These are phyloP conservation scores for Panicum hallii DNA, from an alignment of 202 grass and related monocot genomes.

Conservation along the genomic window DNA sequence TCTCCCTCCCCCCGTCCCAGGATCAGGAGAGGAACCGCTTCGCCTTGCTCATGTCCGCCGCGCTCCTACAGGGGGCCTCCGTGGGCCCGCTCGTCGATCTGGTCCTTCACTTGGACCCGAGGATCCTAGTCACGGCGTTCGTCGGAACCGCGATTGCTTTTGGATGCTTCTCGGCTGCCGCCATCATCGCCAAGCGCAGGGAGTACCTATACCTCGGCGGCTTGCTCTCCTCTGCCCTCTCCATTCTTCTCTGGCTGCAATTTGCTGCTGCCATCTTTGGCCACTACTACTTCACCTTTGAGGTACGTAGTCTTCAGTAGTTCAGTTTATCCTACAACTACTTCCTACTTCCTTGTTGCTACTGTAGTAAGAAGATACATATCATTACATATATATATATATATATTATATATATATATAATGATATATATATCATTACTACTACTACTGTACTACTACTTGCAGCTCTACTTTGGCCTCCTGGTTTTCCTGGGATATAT, in stretches of 20 bases:
- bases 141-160: constrained; percentile 71
- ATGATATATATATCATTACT: no score
- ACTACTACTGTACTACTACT: no score
- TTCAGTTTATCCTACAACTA: no score
- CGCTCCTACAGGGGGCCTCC: constrained; percentile 64
- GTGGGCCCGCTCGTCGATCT: constrained; percentile 59
- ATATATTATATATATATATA: no score
- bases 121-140: constrained; percentile 67
- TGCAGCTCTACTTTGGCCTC: constrained; percentile 73
- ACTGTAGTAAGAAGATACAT: no score
- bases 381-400: no score
- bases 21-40: constrained; percentile 69
- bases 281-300: constrained; percentile 57
- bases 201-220: constrained; percentile 76
- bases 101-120: constrained; percentile 62
- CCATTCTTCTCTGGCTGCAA: constrained; percentile 73
- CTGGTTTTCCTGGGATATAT: constrained; percentile 74
- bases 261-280: constrained; percentile 70
- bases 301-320: neutral
- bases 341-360: no score
- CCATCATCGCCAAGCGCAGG: constrained; percentile 63
- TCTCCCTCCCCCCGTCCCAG: constrained; percentile 39
- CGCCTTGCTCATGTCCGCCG: constrained; percentile 57
- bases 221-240: constrained; percentile 63
- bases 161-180: constrained; percentile 72